Conservation (phyloP, 208 protist genomes). For the Lotmaria passim region DNA sequence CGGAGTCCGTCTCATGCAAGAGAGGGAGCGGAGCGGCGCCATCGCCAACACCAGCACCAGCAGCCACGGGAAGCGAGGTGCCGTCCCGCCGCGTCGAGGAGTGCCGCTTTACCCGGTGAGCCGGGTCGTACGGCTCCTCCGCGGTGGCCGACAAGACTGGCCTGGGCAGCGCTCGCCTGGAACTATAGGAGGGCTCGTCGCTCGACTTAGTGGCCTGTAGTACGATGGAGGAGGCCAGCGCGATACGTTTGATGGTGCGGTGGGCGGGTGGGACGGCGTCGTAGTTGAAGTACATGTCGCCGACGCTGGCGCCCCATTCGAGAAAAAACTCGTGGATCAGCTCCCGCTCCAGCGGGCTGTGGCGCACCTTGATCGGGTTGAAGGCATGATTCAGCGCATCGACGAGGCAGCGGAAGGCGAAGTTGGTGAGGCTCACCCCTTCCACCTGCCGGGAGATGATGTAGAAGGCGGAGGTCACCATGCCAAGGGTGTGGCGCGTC, state of each 20-base stretch:
- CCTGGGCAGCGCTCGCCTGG: background rate
- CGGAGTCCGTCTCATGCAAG: slow-evolving; percentile 7
- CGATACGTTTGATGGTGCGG: slow-evolving; percentile 69
- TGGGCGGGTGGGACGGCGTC: slow-evolving; percentile 46
- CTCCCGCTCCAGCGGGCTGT: slow-evolving; percentile 73
- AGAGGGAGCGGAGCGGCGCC: background rate
- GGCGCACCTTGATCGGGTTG: slow-evolving; percentile 73
- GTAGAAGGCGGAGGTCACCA: slow-evolving; percentile 75
- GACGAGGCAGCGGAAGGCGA: slow-evolving; percentile 65
- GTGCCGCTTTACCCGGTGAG: background rate
- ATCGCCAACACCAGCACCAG: background rate
- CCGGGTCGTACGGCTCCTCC: slow-evolving; percentile 23
- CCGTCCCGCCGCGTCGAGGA: background rate
- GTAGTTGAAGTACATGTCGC: slow-evolving; percentile 82
- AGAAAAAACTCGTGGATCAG: slow-evolving; percentile 75
- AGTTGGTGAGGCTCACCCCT: slow-evolving; percentile 47
- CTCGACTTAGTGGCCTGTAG: slow-evolving; percentile 34
- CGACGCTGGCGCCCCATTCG: slow-evolving; percentile 65
- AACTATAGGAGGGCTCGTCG: slow-evolving; percentile 5
- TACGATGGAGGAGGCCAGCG: slow-evolving; percentile 62
- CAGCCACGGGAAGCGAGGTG: background rate
- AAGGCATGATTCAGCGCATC: slow-evolving; percentile 80
- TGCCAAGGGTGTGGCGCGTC: slow-evolving; percentile 78
- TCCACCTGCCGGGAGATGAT: slow-evolving; percentile 53
- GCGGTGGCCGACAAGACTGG: slow-evolving; percentile 26